These are phyloP conservation scores for Suhomyces kunorum DNA, from an alignment of 1,139 yeast species.

Conservation along the genomic window DNA sequence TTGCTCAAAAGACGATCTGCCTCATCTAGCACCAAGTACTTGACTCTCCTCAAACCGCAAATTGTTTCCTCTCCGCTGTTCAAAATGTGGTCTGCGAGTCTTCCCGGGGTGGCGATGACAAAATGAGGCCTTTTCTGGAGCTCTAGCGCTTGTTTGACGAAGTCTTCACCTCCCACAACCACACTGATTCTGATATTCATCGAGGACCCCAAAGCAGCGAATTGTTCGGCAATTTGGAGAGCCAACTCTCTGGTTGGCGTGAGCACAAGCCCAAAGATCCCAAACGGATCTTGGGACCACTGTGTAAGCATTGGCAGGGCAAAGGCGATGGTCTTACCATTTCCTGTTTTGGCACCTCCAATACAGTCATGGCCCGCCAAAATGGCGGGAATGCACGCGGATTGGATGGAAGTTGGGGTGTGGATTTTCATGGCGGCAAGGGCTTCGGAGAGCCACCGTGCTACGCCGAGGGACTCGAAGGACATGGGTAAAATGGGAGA, in stretches of 20 bases:
- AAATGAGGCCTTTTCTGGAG: conserved; percentile 87
- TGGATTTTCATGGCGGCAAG: conserved; percentile 77
- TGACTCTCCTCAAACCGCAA: conserved; percentile 72
- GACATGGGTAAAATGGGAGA: conserved; percentile 24
- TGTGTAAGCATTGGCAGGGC: conserved; percentile 93
- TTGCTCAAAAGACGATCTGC: conserved; percentile 89
- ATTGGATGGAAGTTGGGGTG: conserved; percentile 83
- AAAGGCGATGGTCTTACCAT: conserved; percentile 97
- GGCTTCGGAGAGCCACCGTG: conserved; percentile 86
- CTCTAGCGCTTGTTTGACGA: conserved; percentile 80
- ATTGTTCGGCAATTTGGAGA: conserved; percentile 94
- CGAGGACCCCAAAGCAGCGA: conserved; percentile 85
- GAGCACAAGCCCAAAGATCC: conserved; percentile 81
- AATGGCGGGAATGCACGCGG: conserved; percentile 85
- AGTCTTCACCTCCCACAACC: conserved; percentile 94
- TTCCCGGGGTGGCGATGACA: conserved; percentile 95
- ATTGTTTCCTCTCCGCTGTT: conserved; percentile 89
- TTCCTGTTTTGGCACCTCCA: conserved; percentile 98
- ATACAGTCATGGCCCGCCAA: conserved; percentile 85
- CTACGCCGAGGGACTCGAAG: conserved; percentile 70
- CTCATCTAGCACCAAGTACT: conserved; percentile 87
- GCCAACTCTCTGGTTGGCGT: conserved; percentile 98
- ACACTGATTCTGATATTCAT: conserved; percentile 82
- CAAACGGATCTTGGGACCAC: conserved; percentile 95
- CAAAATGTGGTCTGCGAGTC: conserved; percentile 89